A percentile compares a stretch with the other conserved stretches of the same genome.
phyloP scores from a whole-genome alignment of 2,329 filamentous ascomycete genomes.

The Domatiomyces catenatus region DNA sequence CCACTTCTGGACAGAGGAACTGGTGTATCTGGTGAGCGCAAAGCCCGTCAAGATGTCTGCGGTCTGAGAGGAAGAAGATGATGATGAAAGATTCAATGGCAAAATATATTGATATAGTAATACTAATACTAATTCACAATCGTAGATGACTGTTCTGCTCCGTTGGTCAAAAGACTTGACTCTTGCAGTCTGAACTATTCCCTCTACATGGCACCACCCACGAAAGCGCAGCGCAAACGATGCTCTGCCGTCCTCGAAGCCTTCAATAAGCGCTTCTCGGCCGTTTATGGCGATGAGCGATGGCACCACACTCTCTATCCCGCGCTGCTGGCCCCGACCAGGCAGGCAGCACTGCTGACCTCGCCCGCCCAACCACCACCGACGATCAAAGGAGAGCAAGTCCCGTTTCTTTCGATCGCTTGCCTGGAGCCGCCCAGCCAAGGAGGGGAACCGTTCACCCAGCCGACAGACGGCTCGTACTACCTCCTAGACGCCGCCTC shows the following conservation, averaged over 20 bases:
- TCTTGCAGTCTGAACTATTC: no score
- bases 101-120: no score
- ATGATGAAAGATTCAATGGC: not conserved
- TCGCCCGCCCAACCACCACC: slow-evolving; percentile 1
- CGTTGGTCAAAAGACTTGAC: no score
- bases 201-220: not conserved
- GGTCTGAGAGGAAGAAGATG: not conserved
- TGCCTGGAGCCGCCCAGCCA: not conserved
- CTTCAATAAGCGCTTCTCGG: slow-evolving; percentile 4
- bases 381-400: not conserved
- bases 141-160: no score
- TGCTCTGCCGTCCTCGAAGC: slow-evolving; percentile 2
- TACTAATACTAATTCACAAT: no score
- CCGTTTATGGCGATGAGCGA: slow-evolving; percentile 4
- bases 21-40: slow-evolving; percentile 58
- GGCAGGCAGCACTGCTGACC: slow-evolving; percentile 7
- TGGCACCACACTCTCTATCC: slow-evolving; percentile 6
- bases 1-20: slow-evolving; percentile 54
- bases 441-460: not conserved
- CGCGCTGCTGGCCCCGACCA: slow-evolving; percentile 3
- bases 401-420: not conserved
- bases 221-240: slow-evolving; percentile 5
- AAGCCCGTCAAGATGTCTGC: slow-evolving; percentile 33
- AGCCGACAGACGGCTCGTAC: slow-evolving; percentile 1
- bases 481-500: slow-evolving; percentile 7